Base-by-base conservation (phyloP, 1,284 basidiomycete genomes). In the Afroboletus lepidellus region DNA sequence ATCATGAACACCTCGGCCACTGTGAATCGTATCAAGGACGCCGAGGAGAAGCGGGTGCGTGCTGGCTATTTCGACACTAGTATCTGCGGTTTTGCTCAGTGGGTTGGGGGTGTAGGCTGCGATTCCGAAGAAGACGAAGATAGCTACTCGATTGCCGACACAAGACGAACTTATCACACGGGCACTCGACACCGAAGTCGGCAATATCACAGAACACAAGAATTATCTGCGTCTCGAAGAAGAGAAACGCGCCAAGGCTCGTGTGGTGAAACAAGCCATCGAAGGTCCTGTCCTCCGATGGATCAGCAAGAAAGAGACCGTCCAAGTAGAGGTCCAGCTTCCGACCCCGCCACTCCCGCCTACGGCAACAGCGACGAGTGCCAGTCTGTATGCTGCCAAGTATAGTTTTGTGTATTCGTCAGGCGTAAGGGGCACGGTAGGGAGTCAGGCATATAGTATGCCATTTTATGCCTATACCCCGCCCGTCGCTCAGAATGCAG, bases 111-210 rank as follows among this genome's bases (percentile, higher is more conserved):
- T 23, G 8, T 57, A 84, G 85, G 83, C 84, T 3, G 64, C 78
- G 1, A 69, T 80, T 23, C 80, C 84, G 0, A 89, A 83, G 69
- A 85, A 83, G 60, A 61, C 69, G 7, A 86, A 83, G 61, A 70
- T 72, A 5, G 74, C 74, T 48, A 73, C 70, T 13, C 78, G 74
- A 23, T 65, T 71, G 4, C 78, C 81, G 33, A 90, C 90, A 0
- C 92, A 94, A 62, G 87, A 81, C 21, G 87, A 92, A 59, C 77
- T 94, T 5, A 88, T 94, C 48, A 82, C 84, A 1, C 83, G 83
- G 15, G 92, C 92, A 0, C 77, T 94, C 11, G 90, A 92, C 62
- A 89, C 85, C 46, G 92, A 94, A 65, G 90, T 93, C 69, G 83
- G 84, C 5, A 94, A 94, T 61, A 82, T 86, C 21, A 76, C 78